These are phyloP conservation scores for Leavenworthia alabamica DNA, from an alignment of 345 rosid species.

Conservation along the genomic window DNA sequence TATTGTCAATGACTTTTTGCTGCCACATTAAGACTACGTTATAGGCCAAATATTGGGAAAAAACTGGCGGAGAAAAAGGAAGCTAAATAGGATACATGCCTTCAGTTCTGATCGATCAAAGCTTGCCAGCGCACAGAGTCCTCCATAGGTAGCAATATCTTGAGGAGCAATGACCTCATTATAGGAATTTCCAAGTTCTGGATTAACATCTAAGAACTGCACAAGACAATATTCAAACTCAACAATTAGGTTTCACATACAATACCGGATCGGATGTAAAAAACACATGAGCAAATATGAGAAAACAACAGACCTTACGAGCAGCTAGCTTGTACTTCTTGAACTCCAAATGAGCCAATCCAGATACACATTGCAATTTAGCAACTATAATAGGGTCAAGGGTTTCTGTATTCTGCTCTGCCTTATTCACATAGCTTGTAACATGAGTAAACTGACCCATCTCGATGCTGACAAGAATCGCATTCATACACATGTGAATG, in stretches of 20 bases:
- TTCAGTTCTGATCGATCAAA: constrained; percentile 91
- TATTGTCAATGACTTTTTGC: constrained; percentile 90
- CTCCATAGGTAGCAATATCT: constrained; percentile 98
- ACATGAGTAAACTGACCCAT: constrained; percentile 96
- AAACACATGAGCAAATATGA: background rate
- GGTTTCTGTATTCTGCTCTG: constrained; percentile 77
- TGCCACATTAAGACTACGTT: constrained; percentile 38
- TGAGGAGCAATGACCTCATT: constrained; percentile 95
- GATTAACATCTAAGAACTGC: constrained; percentile 93
- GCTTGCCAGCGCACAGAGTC: constrained; percentile 97
- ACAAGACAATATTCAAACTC: constrained; percentile 6
- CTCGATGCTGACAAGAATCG: constrained; percentile 93
- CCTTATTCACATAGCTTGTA: constrained; percentile 85
- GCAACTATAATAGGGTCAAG: constrained; percentile 58
- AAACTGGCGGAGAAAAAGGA: background rate
- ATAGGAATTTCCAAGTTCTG: constrained; percentile 77
- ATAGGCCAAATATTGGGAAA: background rate
- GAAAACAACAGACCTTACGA: constrained; percentile 59
- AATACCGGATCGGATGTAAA: background rate
- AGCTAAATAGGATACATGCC: constrained; percentile 38
- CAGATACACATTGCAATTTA: constrained; percentile 85
- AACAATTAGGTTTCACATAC: background rate
- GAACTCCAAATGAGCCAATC: constrained; percentile 80
- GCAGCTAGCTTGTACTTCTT: constrained; percentile 98
- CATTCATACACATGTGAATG: constrained; percentile 87